phyloP scores from a whole-genome alignment of 83 land plant genomes.

The Picea abies region DNA sequence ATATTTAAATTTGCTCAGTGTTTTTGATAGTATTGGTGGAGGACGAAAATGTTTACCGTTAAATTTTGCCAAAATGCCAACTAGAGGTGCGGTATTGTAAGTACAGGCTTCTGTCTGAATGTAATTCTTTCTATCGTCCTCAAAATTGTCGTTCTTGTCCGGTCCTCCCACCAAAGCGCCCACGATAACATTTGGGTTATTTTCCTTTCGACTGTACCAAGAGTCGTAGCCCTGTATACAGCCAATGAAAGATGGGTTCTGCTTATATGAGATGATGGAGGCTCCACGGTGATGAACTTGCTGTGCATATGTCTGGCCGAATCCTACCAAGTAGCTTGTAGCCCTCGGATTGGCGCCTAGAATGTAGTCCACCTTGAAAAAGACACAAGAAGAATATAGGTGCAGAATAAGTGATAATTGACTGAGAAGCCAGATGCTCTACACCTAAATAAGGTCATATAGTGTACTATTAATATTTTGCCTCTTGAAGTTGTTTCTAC shows the following conservation, averaged over 20 bases:
- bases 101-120: slow-evolving; percentile 71
- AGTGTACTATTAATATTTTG: background rate
- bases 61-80: slow-evolving; percentile 71
- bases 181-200: slow-evolving; percentile 71
- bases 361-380: slow-evolving; percentile 64
- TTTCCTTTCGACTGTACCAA: slow-evolving; percentile 47
- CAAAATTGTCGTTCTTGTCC: slow-evolving; percentile 51
- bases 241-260: slow-evolving; percentile 51
- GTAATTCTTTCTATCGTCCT: slow-evolving; percentile 58
- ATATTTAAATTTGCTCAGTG: too few relatives aligned
- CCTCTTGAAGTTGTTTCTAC: background rate
- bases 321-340: slow-evolving; percentile 84
- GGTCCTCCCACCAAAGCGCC: slow-evolving; percentile 94
- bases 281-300: slow-evolving; percentile 87
- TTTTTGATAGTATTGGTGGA: too few relatives aligned
- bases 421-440: too few relatives aligned
- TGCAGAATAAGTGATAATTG: too few relatives aligned
- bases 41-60: slow-evolving; percentile 2
- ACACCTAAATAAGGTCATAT: background rate
- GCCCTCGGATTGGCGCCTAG: slow-evolving; percentile 73
- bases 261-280: slow-evolving; percentile 61
- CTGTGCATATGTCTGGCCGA: slow-evolving; percentile 55
- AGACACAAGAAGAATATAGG: background rate
- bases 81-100: slow-evolving; percentile 69
- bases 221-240: slow-evolving; percentile 74